phyloP scores from a whole-genome alignment of 1,139 yeast species.

The Debaryomyces sp. region DNA sequence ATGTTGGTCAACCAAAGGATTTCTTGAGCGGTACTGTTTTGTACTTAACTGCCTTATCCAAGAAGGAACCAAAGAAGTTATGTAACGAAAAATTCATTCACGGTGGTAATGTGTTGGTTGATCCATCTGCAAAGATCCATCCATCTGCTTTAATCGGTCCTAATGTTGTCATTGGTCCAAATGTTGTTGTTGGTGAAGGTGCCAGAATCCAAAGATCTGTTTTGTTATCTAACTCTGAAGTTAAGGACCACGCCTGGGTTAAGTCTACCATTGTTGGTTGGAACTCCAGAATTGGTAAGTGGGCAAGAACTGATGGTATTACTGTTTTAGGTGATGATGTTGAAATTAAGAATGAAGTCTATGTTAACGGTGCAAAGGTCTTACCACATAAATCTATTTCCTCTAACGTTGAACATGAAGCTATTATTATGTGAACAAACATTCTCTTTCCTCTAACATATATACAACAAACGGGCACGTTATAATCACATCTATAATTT shows the following conservation, averaged over 20 bases:
- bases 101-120: conserved; percentile 94
- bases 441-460: background rate
- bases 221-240: conserved; percentile 84
- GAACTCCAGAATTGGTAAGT: conserved; percentile 97
- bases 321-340: conserved; percentile 99
- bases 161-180: conserved; percentile 96
- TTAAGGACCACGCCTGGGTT: conserved; percentile 98
- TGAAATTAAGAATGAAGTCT: conserved; percentile 96
- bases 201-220: conserved; percentile 98
- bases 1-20: conserved; percentile 99
- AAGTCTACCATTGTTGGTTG: conserved; percentile 98
- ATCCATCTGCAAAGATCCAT: conserved; percentile 92
- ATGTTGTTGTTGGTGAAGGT: conserved; percentile 95
- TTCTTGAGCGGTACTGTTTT: conserved; percentile 95
- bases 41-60: conserved; percentile 84
- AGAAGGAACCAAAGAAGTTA: conserved; percentile 74
- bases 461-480: background rate
- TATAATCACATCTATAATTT: background rate
- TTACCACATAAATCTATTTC: conserved; percentile 98
- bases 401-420: conserved; percentile 94
- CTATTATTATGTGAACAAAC: conserved; percentile 85
- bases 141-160: conserved; percentile 97
- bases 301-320: conserved; percentile 99
- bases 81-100: conserved; percentile 71
- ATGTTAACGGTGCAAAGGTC: conserved; percentile 98